phyloP scores from a whole-genome alignment of 2,329 filamentous ascomycete species.

The Zalaria sp. region DNA sequence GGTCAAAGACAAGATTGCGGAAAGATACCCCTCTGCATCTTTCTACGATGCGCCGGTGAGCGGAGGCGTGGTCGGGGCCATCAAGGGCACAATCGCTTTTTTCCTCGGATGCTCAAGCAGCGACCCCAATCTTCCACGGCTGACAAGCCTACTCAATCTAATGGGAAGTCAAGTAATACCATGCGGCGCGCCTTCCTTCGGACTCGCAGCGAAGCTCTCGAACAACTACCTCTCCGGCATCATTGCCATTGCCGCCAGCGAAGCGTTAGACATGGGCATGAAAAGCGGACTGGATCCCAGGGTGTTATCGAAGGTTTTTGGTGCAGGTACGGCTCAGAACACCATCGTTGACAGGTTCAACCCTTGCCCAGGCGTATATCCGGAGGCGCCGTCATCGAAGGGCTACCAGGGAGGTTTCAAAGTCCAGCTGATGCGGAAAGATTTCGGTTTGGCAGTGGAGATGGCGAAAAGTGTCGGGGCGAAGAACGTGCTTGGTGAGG shows the following conservation, averaged over 20 bases:
- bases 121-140: slow-evolving; percentile 27
- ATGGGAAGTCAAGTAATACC: slow-evolving; percentile 43
- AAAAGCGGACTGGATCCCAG: slow-evolving; percentile 40
- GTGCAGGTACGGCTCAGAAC: slow-evolving; percentile 37
- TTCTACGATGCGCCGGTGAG: slow-evolving; percentile 42
- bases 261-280: slow-evolving; percentile 49
- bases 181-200: slow-evolving; percentile 41
- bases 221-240: slow-evolving; percentile 48
- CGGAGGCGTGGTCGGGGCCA: slow-evolving; percentile 38
- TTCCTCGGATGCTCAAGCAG: slow-evolving; percentile 38
- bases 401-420: slow-evolving; percentile 43
- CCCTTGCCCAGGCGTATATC: slow-evolving; percentile 36
- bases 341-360: slow-evolving; percentile 37
- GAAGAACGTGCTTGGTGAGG: slow-evolving; percentile 34
- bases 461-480: slow-evolving; percentile 39
- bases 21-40: slow-evolving; percentile 24
- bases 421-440: slow-evolving; percentile 46
- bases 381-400: slow-evolving; percentile 32
- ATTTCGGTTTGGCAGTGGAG: slow-evolving; percentile 41
- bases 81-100: slow-evolving; percentile 38
- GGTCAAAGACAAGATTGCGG: slow-evolving; percentile 6
- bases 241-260: slow-evolving; percentile 43
- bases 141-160: slow-evolving; percentile 30
- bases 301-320: slow-evolving; percentile 37
- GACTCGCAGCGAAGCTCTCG: slow-evolving; percentile 44